phyloP scores from a whole-genome alignment of 768 basidiomycete genomes.

The Mycena alexandri region DNA sequence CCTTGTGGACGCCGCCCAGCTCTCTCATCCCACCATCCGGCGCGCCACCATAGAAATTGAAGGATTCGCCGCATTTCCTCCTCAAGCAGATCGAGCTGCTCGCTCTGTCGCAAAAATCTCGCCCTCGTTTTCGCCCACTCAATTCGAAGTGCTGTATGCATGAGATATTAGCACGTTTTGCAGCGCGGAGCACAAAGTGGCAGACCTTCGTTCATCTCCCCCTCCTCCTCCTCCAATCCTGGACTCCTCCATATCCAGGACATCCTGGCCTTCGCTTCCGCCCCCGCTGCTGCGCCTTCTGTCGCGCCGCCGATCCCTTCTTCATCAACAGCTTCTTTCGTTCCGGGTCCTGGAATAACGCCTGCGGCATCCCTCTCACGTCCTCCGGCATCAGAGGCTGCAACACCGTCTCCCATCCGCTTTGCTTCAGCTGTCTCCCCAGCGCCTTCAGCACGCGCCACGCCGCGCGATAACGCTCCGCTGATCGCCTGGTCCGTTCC shows the following conservation, averaged over 20 bases:
- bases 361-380: constrained; percentile 15
- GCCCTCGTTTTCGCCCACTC: constrained; percentile 1
- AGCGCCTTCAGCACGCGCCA: too few species aligned
- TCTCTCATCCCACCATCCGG: background rate
- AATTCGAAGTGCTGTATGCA: background rate
- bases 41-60: background rate
- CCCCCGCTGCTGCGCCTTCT: background rate
- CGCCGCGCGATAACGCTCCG: too few species aligned
- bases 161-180: too few species aligned
- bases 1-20: background rate
- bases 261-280: background rate
- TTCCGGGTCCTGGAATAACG: constrained; percentile 12
- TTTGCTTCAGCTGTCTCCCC: too few species aligned
- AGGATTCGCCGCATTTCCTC: background rate
- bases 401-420: too few species aligned
- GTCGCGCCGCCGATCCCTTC: background rate
- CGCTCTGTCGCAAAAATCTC: background rate
- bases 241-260: constrained; percentile 14
- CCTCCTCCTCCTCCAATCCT: constrained; percentile 2
- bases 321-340: constrained; percentile 13
- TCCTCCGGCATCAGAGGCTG: too few species aligned
- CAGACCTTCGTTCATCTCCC: constrained; percentile 17
- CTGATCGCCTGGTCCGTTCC: too few species aligned
- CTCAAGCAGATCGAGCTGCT: background rate
- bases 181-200: background rate